Evolutionary conservation across 2,329 filamentous ascomycete species (phyloP), one percentile per base, ranked within the genome.

Genomic region (Fusarium nurragi): DNA sequence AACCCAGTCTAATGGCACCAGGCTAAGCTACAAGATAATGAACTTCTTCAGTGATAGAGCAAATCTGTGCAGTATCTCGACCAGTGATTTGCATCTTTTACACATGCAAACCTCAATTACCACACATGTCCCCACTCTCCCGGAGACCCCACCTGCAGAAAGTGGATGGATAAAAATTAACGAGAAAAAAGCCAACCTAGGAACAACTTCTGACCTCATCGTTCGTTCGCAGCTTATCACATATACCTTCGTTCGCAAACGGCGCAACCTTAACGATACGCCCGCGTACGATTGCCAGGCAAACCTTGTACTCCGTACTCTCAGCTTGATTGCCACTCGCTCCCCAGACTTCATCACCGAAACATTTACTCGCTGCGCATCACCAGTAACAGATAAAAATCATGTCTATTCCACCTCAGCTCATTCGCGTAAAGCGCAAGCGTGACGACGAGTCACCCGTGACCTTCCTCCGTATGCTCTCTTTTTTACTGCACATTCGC

Each of bases 371-470:
- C n/a, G 19, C 38, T 28, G 19, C 32, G 37, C n/a, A 37, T 25
- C 40, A 19, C 25, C 32, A 21, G 19, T 19, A 26, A 26, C 34
- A 43, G 9, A 14, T n/a, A 43, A 12, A 49, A 46, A 45, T 37
- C 46, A 87, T 87, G 85, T 85, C 85, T 45, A 77, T 86, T 5
- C 86, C 85, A 22, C 85, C 85, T 23, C 81, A 86, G 60, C 77
- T 85, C 45, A 88, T 88, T 74, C 83, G 84, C 55, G 83, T 88
- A 65, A 88, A 88, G 79, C 84, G 86, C 70, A 88, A 88, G 76
- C 82, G 84, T 37, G 81, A 80, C 47, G 83, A 82, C 16, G 81
- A 84, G 56, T 77, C 78, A 13, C 83, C 85, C 5, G 82, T 87
- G 47, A 81, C 84, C 50, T 86, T 85, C 67, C 80, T 88, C 43